A percentile compares a stretch with the other conserved stretches of the same genome.
These are phyloP conservation scores for Ophiostoma sp. DNA, from an alignment of 2,329 filamentous ascomycete species.

Conservation along the genomic window DNA sequence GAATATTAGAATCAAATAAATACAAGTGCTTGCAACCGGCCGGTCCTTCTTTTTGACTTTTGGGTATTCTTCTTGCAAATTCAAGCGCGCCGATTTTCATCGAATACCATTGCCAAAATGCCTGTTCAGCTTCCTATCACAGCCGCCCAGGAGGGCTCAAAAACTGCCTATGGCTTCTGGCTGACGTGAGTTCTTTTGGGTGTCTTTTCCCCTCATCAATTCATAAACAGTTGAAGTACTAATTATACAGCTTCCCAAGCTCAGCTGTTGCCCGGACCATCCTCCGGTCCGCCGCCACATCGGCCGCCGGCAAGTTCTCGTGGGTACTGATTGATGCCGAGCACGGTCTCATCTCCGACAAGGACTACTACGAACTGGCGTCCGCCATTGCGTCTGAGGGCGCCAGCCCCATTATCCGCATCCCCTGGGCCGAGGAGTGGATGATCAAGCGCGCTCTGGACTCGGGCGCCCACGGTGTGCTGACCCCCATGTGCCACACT, in stretches of 20 bases:
- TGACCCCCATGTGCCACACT: slow-evolving; percentile 41
- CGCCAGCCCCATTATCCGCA: slow-evolving; percentile 40
- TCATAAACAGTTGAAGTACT: neutral
- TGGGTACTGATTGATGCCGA: slow-evolving; percentile 40
- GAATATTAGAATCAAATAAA: neutral
- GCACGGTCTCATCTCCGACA: slow-evolving; percentile 38
- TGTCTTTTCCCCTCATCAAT: neutral
- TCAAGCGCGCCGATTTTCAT: neutral
- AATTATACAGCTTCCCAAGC: slow-evolving; percentile 22
- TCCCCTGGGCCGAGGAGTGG: slow-evolving; percentile 54
- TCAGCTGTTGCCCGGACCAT: slow-evolving; percentile 26
- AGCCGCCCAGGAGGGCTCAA: slow-evolving; percentile 17
- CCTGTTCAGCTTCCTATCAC: slow-evolving; percentile 14
- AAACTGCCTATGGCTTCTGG: slow-evolving; percentile 27
- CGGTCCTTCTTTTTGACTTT: neutral
- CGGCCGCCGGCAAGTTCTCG: slow-evolving; percentile 21
- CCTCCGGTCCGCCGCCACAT: slow-evolving; percentile 24
- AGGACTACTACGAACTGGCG: slow-evolving; percentile 35
- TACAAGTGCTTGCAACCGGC: slow-evolving; percentile 8
- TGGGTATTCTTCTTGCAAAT: neutral
- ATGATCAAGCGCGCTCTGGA: slow-evolving; percentile 59
- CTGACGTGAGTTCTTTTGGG: slow-evolving; percentile 23
- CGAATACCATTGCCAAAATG: neutral
- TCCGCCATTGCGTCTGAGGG: slow-evolving; percentile 38
- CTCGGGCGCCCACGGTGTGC: slow-evolving; percentile 53